Evolutionary conservation across 306 rosid species (phyloP).

Genomic region (Betula pendula): DNA sequence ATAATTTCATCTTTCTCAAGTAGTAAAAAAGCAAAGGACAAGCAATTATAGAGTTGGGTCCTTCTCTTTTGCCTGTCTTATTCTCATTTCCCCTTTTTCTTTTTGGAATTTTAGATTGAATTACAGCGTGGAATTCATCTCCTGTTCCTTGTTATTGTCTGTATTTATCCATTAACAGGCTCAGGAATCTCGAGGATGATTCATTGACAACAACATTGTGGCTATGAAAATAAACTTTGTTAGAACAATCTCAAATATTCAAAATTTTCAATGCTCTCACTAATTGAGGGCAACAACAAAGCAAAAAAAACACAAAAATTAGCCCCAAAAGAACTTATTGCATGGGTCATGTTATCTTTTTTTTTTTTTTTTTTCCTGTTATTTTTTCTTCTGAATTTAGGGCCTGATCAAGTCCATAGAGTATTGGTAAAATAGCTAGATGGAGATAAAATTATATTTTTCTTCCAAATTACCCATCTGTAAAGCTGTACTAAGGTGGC

Average conservation of each 20-base stretch:
- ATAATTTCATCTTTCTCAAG: conserved; percentile 8
- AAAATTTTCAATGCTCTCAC: not conserved
- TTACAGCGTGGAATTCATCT: conserved; percentile 21
- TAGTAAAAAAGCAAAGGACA: conserved; percentile 16
- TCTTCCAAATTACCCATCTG: too few species aligned
- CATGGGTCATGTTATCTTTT: too few species aligned
- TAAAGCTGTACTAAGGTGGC: too few species aligned
- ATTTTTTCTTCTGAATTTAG: too few species aligned
- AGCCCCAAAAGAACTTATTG: not conserved
- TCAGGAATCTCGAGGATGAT: conserved; percentile 25
- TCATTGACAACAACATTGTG: not conserved
- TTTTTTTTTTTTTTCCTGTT: too few species aligned
- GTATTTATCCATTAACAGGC: conserved; percentile 6
- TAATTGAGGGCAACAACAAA: not conserved
- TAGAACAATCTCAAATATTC: not conserved
- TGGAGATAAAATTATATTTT: too few species aligned
- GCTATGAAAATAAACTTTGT: not conserved
- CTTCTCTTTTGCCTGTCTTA: conserved; percentile 26
- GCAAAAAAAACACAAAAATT: not conserved
- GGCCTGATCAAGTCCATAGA: too few species aligned
- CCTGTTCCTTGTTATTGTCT: conserved; percentile 4
- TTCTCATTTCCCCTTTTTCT: conserved; percentile 12
- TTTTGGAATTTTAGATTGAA: conserved; percentile 26
- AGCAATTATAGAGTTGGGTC: conserved; percentile 31
- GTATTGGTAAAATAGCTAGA: too few species aligned